Percentiles rank a stretch among this genome's conserved stretches.
Conservation (phyloP, 1,284 basidiomycete genomes). For the Tilletiaria anomala region DNA sequence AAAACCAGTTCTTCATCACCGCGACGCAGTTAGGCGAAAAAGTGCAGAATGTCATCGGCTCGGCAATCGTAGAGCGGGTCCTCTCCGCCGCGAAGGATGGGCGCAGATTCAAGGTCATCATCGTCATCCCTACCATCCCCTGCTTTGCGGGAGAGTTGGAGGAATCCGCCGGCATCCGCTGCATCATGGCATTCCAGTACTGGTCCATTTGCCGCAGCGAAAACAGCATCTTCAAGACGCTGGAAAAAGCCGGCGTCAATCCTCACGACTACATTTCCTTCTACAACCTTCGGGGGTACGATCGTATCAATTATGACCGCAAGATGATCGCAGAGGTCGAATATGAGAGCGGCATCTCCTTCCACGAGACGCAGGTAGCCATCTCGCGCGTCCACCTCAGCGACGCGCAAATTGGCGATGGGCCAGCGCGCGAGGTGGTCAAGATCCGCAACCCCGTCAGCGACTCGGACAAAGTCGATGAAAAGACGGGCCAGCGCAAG, state of each 20-base stretch:
- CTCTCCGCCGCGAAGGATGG: slow-evolving; percentile 54
- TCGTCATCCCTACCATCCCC: slow-evolving; percentile 53
- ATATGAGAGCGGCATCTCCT: slow-evolving; percentile 57
- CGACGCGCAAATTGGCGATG: slow-evolving; percentile 42
- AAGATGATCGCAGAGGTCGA: slow-evolving; percentile 50
- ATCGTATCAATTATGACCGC: slow-evolving; percentile 64
- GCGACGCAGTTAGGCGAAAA: slow-evolving; percentile 1
- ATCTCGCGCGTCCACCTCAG: slow-evolving; percentile 67
- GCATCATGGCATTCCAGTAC: slow-evolving; percentile 54
- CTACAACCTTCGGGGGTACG: slow-evolving; percentile 77
- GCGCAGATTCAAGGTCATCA: slow-evolving; percentile 52
- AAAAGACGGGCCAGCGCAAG: slow-evolving; percentile 8
- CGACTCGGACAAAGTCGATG: slow-evolving; percentile 6
- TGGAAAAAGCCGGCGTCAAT: slow-evolving; percentile 63
- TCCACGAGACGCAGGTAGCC: slow-evolving; percentile 71
- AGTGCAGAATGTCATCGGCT: slow-evolving; percentile 53
- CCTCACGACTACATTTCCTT: slow-evolving; percentile 61
- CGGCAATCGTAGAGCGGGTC: slow-evolving; percentile 67
- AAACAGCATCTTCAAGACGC: slow-evolving; percentile 51
- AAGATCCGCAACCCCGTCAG: slow-evolving; percentile 11
- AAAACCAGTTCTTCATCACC: slow-evolving; percentile 13
- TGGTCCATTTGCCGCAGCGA: slow-evolving; percentile 75
- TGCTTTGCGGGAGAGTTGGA: slow-evolving; percentile 13
- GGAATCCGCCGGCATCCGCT: slow-evolving; percentile 46
- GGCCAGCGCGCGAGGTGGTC: slow-evolving; percentile 18